phyloP scores from a whole-genome alignment of 257 asterid species.

The Leptodermis oblonga region DNA sequence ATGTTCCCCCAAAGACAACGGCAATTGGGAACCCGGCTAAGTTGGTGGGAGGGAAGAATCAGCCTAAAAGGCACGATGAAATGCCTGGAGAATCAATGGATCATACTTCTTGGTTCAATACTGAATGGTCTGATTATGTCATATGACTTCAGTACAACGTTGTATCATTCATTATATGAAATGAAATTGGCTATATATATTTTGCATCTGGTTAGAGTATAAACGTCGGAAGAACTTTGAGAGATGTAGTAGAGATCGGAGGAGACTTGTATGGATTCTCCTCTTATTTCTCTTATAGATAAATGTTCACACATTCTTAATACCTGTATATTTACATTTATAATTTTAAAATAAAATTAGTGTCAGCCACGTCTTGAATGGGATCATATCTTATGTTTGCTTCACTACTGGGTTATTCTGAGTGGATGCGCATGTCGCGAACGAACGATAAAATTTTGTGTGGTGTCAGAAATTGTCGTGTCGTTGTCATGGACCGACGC shows the following conservation, averaged over 20 bases:
- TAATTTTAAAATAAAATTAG: too few species aligned
- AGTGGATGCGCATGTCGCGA: too few species aligned
- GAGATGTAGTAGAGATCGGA: not conserved
- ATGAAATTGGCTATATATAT: not conserved
- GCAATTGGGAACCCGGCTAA: slow-evolving; percentile 83
- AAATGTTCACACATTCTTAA: too few species aligned
- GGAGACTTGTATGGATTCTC: not conserved
- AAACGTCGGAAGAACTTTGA: not conserved
- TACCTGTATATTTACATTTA: too few species aligned
- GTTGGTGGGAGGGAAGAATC: slow-evolving; percentile 39
- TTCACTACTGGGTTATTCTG: too few species aligned
- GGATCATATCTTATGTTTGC: too few species aligned
- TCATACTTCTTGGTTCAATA: slow-evolving; percentile 36
- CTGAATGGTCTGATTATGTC: slow-evolving; percentile 35
- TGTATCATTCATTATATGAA: not conserved
- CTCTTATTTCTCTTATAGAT: too few species aligned
- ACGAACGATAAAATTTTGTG: too few species aligned
- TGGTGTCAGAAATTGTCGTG: too few species aligned
- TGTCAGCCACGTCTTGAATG: too few species aligned
- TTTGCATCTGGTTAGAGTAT: not conserved
- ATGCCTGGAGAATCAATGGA: slow-evolving; percentile 40
- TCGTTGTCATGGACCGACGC: not conserved
- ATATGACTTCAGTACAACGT: slow-evolving; percentile 19
- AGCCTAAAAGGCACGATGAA: slow-evolving; percentile 30
- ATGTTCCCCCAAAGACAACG: slow-evolving; percentile 51